Evolutionary conservation across 192 early-diverging fungal genomes (phyloP), one percentile per base, ranked within the genome.

Genomic region (Ambispora gerdemannii): DNA sequence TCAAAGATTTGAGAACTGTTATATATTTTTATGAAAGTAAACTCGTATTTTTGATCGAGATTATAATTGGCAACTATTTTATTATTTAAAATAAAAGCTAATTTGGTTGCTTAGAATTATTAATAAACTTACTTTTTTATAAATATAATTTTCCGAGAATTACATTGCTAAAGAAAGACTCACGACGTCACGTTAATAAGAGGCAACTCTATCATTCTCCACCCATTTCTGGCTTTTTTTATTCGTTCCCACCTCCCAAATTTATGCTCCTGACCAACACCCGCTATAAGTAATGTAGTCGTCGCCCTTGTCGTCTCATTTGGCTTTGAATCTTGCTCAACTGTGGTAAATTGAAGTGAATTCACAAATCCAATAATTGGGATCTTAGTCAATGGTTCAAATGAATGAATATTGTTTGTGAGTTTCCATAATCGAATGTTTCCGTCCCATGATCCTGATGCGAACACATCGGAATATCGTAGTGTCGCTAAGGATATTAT

Each of bases 361-460:
- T 90, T 90, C 24, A 90, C 77, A 33, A 82, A 77, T 22, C 92
- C 88, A 30, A 83, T 77, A 24, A 92, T 77, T 1, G 89, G 84
- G 35, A 97, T 83, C 50, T 75, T 70, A 56, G 82, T 75, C 47
- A 95, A 35, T 56, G 84, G 73, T 3, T 64, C 34, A 73, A 96
- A 90, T 20, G 69, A 79, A 62, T 78, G 82, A 72, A 91, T 91
- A 55, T 84, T 84, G 20, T 79, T 80, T 3, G 74, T 83, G 51
- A 98, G 56, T 71, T 92, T 90, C 96, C 97, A 99, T 47, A 98
- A 72, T 6, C 92, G 84, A 17, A 99, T 77, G 47, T 83, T 84
- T 2, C 95, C 95, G 74, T 97, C 95, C 73, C 87, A 91, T 30
- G 93, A 91, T 4, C 90, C 97, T 25, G 90, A 90, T 15, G 91